Conservation (phyloP, 139 green algal species). For the Zygnema circumcarinatum region DNA sequence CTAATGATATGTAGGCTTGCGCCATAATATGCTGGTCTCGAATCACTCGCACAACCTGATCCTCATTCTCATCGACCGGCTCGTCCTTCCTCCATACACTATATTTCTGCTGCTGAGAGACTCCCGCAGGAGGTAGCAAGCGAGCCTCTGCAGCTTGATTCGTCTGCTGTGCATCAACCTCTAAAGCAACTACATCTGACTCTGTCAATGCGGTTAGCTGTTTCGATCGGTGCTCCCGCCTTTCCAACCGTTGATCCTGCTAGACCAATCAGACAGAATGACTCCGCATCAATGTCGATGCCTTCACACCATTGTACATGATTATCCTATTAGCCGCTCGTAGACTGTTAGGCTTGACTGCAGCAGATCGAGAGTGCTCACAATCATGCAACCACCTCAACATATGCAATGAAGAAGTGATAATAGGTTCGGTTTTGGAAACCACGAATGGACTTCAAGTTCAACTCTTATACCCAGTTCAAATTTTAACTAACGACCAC, state of each 20-base stretch:
- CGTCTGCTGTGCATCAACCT: background rate
- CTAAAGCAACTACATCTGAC: conserved; percentile 1
- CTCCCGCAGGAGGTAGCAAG: background rate
- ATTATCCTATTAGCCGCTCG: no score
- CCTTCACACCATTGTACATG: no score
- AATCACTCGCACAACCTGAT: conserved; percentile 54
- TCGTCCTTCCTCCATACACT: conserved; percentile 39
- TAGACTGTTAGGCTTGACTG: no score
- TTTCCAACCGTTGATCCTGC: conserved; percentile 25
- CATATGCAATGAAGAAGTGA: no score
- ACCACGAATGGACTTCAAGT: no score
- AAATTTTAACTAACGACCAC: no score
- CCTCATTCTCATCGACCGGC: background rate
- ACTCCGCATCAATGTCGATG: no score
- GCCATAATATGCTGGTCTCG: conserved; percentile 57
- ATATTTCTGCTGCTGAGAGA: conserved; percentile 21
- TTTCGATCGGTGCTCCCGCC: conserved; percentile 15
- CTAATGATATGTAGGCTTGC: conserved; percentile 35
- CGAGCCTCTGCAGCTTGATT: background rate
- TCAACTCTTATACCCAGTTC: no score
- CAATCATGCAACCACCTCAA: no score
- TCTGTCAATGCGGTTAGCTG: conserved; percentile 23
- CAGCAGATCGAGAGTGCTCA: no score
- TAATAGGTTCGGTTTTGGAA: no score
- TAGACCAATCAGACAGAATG: background rate